phyloP scores from a whole-genome alignment of 2,329 filamentous ascomycete species.

The Verruconis gallopava region DNA sequence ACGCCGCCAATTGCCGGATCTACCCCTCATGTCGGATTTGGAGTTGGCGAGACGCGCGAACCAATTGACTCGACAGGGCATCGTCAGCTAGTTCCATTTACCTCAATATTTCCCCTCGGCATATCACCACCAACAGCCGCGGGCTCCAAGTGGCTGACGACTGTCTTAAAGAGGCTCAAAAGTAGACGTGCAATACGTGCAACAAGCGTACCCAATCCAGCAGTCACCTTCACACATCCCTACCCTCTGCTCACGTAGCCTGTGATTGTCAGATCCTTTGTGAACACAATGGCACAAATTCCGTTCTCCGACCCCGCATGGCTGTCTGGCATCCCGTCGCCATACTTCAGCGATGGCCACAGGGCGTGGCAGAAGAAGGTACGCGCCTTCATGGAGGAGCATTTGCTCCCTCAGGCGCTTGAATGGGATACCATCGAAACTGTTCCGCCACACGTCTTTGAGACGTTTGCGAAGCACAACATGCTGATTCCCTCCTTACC shows the following conservation, averaged over 20 bases:
- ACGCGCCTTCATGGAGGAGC: conserved; percentile 50
- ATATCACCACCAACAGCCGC: not conserved
- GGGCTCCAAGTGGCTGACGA: not conserved
- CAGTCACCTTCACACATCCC: not conserved
- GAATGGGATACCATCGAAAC: conserved; percentile 58
- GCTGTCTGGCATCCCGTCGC: conserved; percentile 54
- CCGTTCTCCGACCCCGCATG: conserved; percentile 66
- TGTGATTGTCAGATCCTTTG: not conserved
- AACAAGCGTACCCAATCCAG: not conserved
- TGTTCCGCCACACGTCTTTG: conserved; percentile 51
- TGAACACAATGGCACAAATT: conserved; percentile 20
- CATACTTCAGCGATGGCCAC: conserved; percentile 57
- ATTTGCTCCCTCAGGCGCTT: conserved; percentile 48
- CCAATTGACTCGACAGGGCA: not conserved
- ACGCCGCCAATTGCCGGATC: too few relatives aligned
- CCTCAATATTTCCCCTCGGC: not conserved
- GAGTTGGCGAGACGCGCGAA: too few relatives aligned
- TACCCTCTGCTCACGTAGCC: not conserved
- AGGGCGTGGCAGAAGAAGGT: conserved; percentile 53
- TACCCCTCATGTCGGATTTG: too few relatives aligned
- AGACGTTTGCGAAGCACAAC: conserved; percentile 49
- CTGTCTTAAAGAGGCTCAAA: not conserved
- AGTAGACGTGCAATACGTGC: not conserved
- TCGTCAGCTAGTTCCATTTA: not conserved
- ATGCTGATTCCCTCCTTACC: conserved; percentile 61